A percentile compares a stretch with the other conserved stretches of the same genome.
phyloP scores from a whole-genome alignment of 1,284 basidiomycete genomes.

The Amylostereum chailletii region DNA sequence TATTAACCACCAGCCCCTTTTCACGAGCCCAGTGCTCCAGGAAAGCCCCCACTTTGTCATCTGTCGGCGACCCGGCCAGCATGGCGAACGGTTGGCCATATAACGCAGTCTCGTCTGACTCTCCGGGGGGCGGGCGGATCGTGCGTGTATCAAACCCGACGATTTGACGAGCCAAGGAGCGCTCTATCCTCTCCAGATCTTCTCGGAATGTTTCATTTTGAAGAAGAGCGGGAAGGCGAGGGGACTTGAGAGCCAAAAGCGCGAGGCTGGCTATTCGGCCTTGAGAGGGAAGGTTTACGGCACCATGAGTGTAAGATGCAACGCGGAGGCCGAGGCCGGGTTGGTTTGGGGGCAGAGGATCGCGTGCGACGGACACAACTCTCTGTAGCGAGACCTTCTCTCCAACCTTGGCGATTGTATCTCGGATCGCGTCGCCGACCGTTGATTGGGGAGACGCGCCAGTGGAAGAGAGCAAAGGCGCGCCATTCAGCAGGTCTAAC shows the following conservation, averaged over 20 bases:
- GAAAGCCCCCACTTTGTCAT: conserved; percentile 52
- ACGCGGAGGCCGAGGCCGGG: conserved; percentile 47
- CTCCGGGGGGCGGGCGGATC: conserved; percentile 31
- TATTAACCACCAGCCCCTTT: conserved; percentile 35
- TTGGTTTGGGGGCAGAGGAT: conserved; percentile 35
- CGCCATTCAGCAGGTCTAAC: conserved; percentile 51
- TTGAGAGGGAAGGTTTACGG: conserved; percentile 34
- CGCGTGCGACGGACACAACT: conserved; percentile 62
- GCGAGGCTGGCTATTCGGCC: conserved; percentile 70
- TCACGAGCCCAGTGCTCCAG: conserved; percentile 61
- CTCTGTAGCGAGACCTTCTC: conserved; percentile 83
- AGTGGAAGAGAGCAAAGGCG: conserved; percentile 55
- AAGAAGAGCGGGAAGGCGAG: conserved; percentile 34
- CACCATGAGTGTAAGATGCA: conserved; percentile 76
- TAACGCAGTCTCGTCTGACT: conserved; percentile 52
- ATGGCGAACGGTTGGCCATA: conserved; percentile 83
- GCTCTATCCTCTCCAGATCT: conserved; percentile 61
- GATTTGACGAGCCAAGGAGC: conserved; percentile 78
- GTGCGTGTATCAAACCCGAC: conserved; percentile 76
- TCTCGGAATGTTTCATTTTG: conserved; percentile 33
- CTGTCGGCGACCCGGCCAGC: conserved; percentile 42
- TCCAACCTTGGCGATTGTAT: conserved; percentile 79
- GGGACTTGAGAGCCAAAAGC: conserved; percentile 50
- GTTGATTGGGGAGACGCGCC: conserved; percentile 22
- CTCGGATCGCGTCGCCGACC: conserved; percentile 69